Base-by-base conservation (phyloP, 441 rosid species). In the Mallotus japonicus region DNA sequence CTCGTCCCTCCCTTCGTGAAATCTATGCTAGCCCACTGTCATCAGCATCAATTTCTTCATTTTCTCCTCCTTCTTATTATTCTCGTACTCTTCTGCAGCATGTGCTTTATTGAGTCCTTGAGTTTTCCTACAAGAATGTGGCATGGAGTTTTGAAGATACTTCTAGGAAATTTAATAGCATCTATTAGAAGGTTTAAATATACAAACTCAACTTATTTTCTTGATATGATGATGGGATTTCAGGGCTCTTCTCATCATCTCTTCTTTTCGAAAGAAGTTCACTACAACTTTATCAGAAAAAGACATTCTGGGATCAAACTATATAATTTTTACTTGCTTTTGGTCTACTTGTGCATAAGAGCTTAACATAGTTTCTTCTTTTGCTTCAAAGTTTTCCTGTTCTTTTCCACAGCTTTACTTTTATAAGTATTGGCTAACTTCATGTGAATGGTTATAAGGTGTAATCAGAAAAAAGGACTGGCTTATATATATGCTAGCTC, bases 121-220 rank as follows among this genome's bases (percentile, higher is more conserved):
- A 73, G 87, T 59, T 95, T 85, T 83, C 85, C 97, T 85, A 86
- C 92, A 60, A 88, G 92, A 82, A 71, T 91, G 62, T 95, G 99
- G 98, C 93, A 83, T 55, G 80, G 62, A 71, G n/a, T 42, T 69
- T 77, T 71, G 74, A 40, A 59, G 32, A 0, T 66, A 12, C 34
- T 72, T 70, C 55, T 62, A 46, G 22, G 40, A 62, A 2, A 14
- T 4, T 3, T 50, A 11, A 50, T 50, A 13, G 15, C 15, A 50
- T 15, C 54, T 14, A 15, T 1, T 4, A n/a, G 54, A 4, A 4
- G 54, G 54, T 50, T 50, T 13, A 50, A 4, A 50, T 50, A 13
- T 16, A 13, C 6, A 5, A 54, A 54, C 59, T 71, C 47, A 50
- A 16, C 81, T 78, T 68, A 24, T 76, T 72, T 57, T 59, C 69